A percentile compares a stretch with the other conserved stretches of the same genome.
phyloP scores from a whole-genome alignment of 768 basidiomycete genomes.

The Boletus coccyginus region DNA sequence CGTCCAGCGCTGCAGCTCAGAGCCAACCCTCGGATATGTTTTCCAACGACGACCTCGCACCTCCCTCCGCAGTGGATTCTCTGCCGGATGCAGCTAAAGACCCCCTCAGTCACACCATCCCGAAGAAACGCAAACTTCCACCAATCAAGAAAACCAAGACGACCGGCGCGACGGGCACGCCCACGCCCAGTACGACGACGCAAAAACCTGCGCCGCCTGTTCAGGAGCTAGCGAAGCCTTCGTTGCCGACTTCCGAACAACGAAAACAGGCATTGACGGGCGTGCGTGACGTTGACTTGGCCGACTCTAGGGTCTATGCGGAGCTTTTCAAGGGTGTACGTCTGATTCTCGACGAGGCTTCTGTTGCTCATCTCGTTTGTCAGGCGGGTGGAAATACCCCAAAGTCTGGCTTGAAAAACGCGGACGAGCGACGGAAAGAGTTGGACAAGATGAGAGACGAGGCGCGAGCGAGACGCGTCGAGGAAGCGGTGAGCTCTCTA shows the following conservation, averaged over 20 bases:
- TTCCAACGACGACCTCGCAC: conserved; percentile 30
- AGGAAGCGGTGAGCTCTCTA: conserved; percentile 49
- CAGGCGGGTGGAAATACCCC: conserved; percentile 46
- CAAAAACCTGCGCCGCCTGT: conserved; percentile 19
- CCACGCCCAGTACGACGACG: conserved; percentile 23
- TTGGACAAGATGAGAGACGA: conserved; percentile 70
- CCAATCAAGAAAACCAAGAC: conserved; percentile 67
- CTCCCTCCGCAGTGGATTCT: conserved; percentile 6
- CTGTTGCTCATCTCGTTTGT: background rate
- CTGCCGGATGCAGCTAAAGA: conserved; percentile 23
- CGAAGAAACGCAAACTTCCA: conserved; percentile 66
- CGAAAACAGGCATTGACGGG: conserved; percentile 44
- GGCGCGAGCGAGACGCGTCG: conserved; percentile 51
- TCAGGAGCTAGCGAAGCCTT: conserved; percentile 27
- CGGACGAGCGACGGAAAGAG: conserved; percentile 70
- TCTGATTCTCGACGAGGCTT: conserved; percentile 1
- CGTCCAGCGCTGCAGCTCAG: conserved; percentile 34
- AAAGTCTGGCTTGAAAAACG: conserved; percentile 45
- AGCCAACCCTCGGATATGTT: conserved; percentile 27
- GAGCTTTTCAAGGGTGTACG: conserved; percentile 59
- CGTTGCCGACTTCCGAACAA: conserved; percentile 26
- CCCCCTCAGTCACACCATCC: conserved; percentile 22
- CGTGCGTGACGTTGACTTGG: conserved; percentile 60
- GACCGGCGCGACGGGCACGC: conserved; percentile 16
- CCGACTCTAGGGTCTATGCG: conserved; percentile 60